phyloP scores from a whole-genome alignment of 768 basidiomycete genomes.

The Collybia sp. region DNA sequence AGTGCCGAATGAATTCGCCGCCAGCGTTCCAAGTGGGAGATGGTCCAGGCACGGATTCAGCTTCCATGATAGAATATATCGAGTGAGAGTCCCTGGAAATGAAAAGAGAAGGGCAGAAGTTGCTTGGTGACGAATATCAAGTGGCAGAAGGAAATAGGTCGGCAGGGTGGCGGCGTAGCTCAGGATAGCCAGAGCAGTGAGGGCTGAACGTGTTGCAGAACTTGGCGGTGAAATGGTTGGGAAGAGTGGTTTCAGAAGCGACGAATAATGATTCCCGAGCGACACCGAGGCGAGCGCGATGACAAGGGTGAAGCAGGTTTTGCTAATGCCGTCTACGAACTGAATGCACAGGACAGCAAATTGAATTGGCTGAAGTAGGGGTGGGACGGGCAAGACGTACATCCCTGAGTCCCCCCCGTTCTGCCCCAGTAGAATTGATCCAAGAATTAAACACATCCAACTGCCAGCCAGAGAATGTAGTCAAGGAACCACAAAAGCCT shows the following conservation, averaged over 20 bases:
- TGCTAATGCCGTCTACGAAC: slow-evolving; percentile 85
- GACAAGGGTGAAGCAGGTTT: slow-evolving; percentile 73
- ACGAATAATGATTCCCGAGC: slow-evolving; percentile 67
- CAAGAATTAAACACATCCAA: slow-evolving; percentile 83
- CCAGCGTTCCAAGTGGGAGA: slow-evolving; percentile 77
- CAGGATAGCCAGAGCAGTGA: slow-evolving; percentile 54
- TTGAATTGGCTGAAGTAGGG: slow-evolving; percentile 1
- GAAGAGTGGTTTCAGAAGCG: slow-evolving; percentile 32
- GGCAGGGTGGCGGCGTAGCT: slow-evolving; percentile 74
- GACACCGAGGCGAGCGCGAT: slow-evolving; percentile 72
- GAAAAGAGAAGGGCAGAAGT: slow-evolving; percentile 87
- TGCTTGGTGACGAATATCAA: slow-evolving; percentile 66
- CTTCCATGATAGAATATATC: slow-evolving; percentile 69
- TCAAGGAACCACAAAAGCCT: slow-evolving; percentile 95
- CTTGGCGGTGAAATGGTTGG: slow-evolving; percentile 37
- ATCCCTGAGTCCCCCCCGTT: slow-evolving; percentile 63
- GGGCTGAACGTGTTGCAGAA: slow-evolving; percentile 38
- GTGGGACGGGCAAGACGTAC: slow-evolving; percentile 37
- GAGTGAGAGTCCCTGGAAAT: slow-evolving; percentile 83
- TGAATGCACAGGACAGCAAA: slow-evolving; percentile 22
- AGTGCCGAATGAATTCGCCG: slow-evolving; percentile 75
- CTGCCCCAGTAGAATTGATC: slow-evolving; percentile 55
- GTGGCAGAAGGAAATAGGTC: slow-evolving; percentile 71
- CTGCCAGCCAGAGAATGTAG: slow-evolving; percentile 97
- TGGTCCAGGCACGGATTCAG: slow-evolving; percentile 62